Evolutionary conservation across 2,329 filamentous ascomycete species (phyloP), one percentile per base, ranked within the genome.

Genomic region (Thielaviopsis euricoi): DNA sequence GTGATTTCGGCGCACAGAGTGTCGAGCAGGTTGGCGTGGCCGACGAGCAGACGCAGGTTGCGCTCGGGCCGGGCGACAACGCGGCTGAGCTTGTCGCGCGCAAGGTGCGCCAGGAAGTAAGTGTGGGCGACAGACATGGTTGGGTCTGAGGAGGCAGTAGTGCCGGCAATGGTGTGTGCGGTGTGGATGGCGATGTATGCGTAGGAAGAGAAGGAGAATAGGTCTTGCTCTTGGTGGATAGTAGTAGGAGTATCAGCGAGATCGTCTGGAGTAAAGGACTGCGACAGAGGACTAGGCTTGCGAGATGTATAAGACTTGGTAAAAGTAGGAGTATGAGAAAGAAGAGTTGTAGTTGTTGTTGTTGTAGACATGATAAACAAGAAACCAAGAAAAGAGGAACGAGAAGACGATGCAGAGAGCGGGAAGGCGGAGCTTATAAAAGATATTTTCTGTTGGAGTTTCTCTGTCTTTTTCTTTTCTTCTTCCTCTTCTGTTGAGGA

Each of bases 41-140:
- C 93, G 66, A 98, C 93, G 61, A 98, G 86, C 52, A 94, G 82
- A 69, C 91, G 85, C 63, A 98, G 87, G 77, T 97, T 84, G 79
- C 97, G 93, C 70, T 97, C 91, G 66, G 88, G 78, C 67, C 86
- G 85, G 72, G 84, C 82, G 76, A 93, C 93, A 76, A 97, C 91
- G 63, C 80, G 81, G 64, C 89, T 89, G 68, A 98, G 89, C 89
- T 98, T 98, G 66, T 85, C 86, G 71, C 93, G 84, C 69, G 93
- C 93, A 73, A 90, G 91, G 79, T 95, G 90, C 70, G 93, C 93
- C 67, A 97, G 86, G 77, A 89, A 95, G 85, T 97, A 98, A 62
- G 91, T 97, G 75, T 96, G 89, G 26, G 91, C 94, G 76, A 97
- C 86, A 71, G 87, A 94, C 93, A 97, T 97, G 75, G 86, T 90